These are phyloP conservation scores for Oryza longistaminata DNA, from an alignment of 176 grass and related monocot genomes.

Conservation along the genomic window DNA sequence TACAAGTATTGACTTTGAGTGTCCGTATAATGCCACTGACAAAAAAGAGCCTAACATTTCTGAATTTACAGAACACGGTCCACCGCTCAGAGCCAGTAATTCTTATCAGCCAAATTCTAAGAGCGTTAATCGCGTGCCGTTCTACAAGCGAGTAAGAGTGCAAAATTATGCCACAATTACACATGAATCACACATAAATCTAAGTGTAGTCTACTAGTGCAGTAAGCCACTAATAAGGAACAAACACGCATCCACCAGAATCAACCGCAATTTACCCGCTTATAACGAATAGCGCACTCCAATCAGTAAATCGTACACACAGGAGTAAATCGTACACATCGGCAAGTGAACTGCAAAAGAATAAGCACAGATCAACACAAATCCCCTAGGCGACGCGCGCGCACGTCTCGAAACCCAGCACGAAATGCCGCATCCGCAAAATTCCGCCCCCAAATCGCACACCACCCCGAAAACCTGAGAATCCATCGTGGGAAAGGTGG, in stretches of 20 bases:
- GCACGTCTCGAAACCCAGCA: neutral
- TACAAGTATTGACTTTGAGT: neutral
- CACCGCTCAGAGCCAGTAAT: neutral
- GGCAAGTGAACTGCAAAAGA: neutral
- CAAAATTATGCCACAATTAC: neutral
- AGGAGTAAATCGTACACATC: neutral
- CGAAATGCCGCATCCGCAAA: neutral
- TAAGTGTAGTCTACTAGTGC: neutral
- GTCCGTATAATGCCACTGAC: neutral
- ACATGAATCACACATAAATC: neutral
- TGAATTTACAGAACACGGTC: neutral
- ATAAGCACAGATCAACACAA: neutral
- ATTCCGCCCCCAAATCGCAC: neutral
- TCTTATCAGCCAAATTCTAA: neutral
- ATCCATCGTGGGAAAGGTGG: neutral
- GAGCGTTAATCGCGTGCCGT: neutral
- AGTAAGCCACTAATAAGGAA: neutral
- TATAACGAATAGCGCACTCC: neutral
- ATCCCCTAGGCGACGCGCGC: neutral
- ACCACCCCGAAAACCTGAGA: neutral
- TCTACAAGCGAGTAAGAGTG: neutral
- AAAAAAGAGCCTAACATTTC: neutral
- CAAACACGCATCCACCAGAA: neutral
- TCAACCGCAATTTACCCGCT: neutral
- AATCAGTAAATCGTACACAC: neutral